Evolutionary conservation across 148 eudicot species (phyloP).

Genomic region (Talinum fruticosum): DNA sequence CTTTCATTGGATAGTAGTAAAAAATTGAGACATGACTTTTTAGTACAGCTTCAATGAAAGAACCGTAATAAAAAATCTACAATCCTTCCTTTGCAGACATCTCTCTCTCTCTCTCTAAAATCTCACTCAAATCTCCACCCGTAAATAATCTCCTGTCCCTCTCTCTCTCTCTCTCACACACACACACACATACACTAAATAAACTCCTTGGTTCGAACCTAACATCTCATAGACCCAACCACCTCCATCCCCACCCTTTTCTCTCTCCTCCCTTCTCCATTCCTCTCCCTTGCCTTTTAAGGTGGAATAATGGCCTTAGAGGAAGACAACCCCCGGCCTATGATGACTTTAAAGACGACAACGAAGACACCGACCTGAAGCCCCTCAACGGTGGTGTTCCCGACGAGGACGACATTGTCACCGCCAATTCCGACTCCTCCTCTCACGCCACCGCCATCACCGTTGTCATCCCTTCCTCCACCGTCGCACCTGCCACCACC

Average conservation of each 20-base stretch:
- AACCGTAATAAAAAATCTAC: too few species aligned
- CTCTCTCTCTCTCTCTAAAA: too few species aligned
- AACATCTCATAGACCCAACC: conserved; percentile 22
- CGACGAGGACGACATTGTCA: conserved; percentile 16
- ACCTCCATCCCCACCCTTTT: not conserved
- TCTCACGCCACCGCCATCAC: not conserved
- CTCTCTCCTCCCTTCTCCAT: not conserved
- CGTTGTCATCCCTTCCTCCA: not conserved
- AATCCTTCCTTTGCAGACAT: too few species aligned
- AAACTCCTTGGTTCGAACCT: conserved; percentile 30
- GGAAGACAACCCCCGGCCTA: conserved; percentile 36
- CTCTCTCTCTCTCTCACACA: not conserved
- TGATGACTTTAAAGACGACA: conserved; percentile 39
- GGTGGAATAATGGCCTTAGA: conserved; percentile 22
- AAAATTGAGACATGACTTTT: too few species aligned
- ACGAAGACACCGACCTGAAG: not conserved
- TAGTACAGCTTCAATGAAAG: too few species aligned
- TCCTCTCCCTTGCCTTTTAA: not conserved
- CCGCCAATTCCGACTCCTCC: conserved; percentile 1
- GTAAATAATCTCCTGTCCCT: too few species aligned
- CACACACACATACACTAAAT: too few species aligned
- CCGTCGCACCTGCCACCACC: conserved; percentile 8
- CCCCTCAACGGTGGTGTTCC: conserved; percentile 26
- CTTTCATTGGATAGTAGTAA: too few species aligned
- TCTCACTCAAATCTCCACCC: too few species aligned